Evolutionary conservation across 192 early-diverging fungal genomes (phyloP).

Genomic region (Linnemannia elongata): DNA sequence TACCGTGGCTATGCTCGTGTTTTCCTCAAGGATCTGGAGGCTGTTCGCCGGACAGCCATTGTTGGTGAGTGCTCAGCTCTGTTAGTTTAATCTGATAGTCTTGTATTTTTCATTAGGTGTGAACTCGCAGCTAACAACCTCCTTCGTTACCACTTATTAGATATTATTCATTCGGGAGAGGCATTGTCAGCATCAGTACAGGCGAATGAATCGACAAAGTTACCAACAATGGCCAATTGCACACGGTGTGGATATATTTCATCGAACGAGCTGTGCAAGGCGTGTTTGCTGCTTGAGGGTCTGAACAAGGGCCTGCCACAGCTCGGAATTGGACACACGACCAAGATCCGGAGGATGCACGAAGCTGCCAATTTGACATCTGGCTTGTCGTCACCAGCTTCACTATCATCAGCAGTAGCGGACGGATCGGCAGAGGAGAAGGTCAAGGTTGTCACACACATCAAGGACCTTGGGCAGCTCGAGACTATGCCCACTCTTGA

Average conservation of each 20-base stretch:
- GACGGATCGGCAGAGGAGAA: background rate
- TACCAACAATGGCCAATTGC: conserved; percentile 77
- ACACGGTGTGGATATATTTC: conserved; percentile 96
- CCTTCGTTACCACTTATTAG: conserved; percentile 45
- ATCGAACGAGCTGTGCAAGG: conserved; percentile 92
- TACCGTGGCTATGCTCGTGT: conserved; percentile 95
- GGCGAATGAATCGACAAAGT: conserved; percentile 72
- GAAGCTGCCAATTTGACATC: conserved; percentile 17
- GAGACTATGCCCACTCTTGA: conserved; percentile 33
- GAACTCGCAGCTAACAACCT: background rate
- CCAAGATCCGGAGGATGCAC: conserved; percentile 55
- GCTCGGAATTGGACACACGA: conserved; percentile 69
- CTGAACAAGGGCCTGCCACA: conserved; percentile 90
- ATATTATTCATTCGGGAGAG: conserved; percentile 97
- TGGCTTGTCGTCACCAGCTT: conserved; percentile 14
- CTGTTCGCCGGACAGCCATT: conserved; percentile 89
- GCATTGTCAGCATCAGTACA: conserved; percentile 71
- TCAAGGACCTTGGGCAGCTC: conserved; percentile 39
- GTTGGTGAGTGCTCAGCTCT: conserved; percentile 67
- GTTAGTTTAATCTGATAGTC: background rate
- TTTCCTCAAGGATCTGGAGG: conserved; percentile 96
- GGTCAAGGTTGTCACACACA: conserved; percentile 42
- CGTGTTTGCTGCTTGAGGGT: conserved; percentile 93
- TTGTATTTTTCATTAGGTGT: background rate
- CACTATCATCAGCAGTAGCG: background rate